Base-by-base conservation (phyloP, 805 yeast species). In the Kluyveromyces wickerhamii region DNA sequence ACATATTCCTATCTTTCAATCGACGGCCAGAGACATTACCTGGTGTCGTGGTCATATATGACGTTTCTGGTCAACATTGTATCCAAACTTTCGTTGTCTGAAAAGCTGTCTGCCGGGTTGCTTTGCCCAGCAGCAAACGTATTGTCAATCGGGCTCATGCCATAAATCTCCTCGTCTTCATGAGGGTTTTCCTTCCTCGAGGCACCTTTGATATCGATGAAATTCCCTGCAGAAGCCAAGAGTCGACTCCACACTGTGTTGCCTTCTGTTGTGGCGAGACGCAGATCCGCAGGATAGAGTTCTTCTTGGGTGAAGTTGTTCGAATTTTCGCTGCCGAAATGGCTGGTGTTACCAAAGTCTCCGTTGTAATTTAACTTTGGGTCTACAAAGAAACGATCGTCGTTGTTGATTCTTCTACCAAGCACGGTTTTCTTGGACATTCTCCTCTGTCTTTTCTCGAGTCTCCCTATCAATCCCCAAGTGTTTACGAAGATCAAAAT, bases 381-480 rank as follows among this genome's bases (percentile, higher is more conserved):
- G 37, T 57, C 49, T 18, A 45, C 42, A 27, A 55, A 57, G 18
- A 44, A 49, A 27, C 44, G 47, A 27, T 57, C 58, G 13, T 37
- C 35, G 29, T 55, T 54, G 34, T 45, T 44, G 24, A 57, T 53
- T 29, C 49, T 50, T 35, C 54, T 44, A 1, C 62, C 62, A n/a
- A 57, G 21, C 10, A 56, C 45, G 1, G 60, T 53, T 22, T 46
- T 49, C 29, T 47, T 51, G 34, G 44, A 49, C 20, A 52, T 27
- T 7, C 38, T 34, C 16, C 44, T 34, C 32, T 54, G 58, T 37
- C 55, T 49, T 29, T 41, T 45, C 29, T 54, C 57, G 15, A 56
- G 38, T 3, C 48, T 49, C 16, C 51, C 51, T 16, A 57, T 45
- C n/a, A 57, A 40, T 7, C 59, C 54, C 62, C 62, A 57, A 7